A percentile compares a stretch with the other conserved stretches of the same genome.
Evolutionary conservation across 208 protist genomes (phyloP).

Genomic region (Acanthamoeba culbertsoni): DNA sequence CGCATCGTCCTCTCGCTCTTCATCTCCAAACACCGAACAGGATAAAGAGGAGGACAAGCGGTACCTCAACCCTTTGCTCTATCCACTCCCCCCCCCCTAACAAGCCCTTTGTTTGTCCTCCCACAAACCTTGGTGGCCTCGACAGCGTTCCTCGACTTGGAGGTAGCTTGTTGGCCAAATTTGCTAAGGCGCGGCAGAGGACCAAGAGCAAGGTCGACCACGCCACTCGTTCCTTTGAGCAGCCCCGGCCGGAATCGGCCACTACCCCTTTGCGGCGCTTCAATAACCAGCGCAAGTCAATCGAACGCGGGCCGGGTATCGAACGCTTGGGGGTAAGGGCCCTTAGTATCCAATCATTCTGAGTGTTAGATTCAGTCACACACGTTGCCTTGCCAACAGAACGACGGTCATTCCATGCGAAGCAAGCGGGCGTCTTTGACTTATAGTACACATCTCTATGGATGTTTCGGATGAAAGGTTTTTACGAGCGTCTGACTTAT

Average conservation of each 20-base stretch:
- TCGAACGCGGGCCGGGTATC: background rate
- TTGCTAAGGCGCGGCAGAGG: constrained; percentile 9
- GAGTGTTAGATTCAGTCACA: too few species aligned
- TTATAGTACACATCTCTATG: background rate
- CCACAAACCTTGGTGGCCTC: too few species aligned
- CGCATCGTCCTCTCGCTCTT: background rate
- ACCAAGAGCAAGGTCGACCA: too few species aligned
- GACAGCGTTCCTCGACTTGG: background rate
- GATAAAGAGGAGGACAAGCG: constrained; percentile 2
- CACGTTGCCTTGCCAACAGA: background rate
- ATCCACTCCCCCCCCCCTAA: background rate
- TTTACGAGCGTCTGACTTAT: too few species aligned
- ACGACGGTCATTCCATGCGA: background rate
- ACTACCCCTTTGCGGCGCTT: too few species aligned
- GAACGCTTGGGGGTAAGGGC: too few species aligned
- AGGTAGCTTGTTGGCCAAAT: constrained; percentile 44
- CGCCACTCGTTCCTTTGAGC: too few species aligned
- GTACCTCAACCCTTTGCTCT: background rate
- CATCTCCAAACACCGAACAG: background rate
- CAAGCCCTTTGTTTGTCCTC: background rate
- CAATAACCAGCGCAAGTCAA: background rate
- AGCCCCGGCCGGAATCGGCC: background rate
- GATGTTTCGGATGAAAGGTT: background rate
- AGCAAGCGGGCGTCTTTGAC: background rate
- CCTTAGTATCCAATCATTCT: too few species aligned